Conservation (phyloP, 768 basidiomycete genomes). For the Pleurotus sapidus region DNA sequence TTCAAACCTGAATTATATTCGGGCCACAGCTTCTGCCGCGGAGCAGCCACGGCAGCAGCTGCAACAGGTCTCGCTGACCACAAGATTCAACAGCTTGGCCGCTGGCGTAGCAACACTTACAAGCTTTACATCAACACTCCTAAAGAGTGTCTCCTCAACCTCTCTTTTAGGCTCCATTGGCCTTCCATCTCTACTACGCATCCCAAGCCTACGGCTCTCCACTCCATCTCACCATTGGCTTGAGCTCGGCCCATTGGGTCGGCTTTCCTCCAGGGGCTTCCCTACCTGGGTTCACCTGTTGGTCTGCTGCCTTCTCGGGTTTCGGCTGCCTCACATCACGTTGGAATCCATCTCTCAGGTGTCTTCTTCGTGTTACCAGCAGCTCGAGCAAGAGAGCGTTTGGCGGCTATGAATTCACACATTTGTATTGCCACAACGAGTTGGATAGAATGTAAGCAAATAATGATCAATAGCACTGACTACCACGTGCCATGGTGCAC, state of each 20-base stretch:
- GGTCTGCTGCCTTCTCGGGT: too few species aligned
- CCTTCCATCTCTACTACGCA: neutral
- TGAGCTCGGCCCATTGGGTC: neutral
- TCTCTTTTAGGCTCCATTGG: neutral
- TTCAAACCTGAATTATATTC: neutral
- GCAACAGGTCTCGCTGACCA: conserved; percentile 1
- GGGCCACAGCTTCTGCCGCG: neutral
- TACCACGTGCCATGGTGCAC: too few species aligned
- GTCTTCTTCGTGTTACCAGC: too few species aligned
- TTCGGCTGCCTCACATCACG: too few species aligned
- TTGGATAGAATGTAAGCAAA: too few species aligned
- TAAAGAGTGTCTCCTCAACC: neutral
- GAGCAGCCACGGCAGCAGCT: neutral
- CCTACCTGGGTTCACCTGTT: too few species aligned
- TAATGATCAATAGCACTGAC: too few species aligned
- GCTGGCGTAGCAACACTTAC: conserved; percentile 6
- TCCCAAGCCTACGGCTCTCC: neutral
- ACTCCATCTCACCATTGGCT: neutral
- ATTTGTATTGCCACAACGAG: too few species aligned
- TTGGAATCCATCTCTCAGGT: too few species aligned
- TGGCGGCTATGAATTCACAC: too few species aligned
- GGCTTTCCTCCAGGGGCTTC: too few species aligned
- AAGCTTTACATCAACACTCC: conserved; percentile 8
- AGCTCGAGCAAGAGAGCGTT: too few species aligned
- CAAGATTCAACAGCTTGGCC: conserved; percentile 7